Base-by-base conservation (phyloP, 345 rosid species). In the Boechera divaricarpa region DNA sequence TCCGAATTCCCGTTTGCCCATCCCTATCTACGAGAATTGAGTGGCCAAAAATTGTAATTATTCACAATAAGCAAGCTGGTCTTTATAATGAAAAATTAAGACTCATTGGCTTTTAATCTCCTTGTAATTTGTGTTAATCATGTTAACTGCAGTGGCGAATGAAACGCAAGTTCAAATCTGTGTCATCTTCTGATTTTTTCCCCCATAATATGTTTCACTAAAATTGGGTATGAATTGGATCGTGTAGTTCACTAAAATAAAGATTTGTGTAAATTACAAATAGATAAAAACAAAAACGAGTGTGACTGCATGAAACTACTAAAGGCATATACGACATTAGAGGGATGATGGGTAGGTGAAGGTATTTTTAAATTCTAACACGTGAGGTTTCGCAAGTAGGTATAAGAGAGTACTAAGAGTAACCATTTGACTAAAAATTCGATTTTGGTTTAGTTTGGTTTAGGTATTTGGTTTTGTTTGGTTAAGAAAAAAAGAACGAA, bases 311-410 rank as follows among this genome's bases (percentile, higher is more conserved):
- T 52, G 62, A 29, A 62, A 62, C 26, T 26, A 18, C 10, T 18
- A 24, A 49, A 26, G n/a, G 7, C 21, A 39, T 18, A 2, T 16
- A 12, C 26, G 52, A 26, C 31, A 5, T 31, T 15, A 33, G n/a
- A 57, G 44, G 51, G 59, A 24, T 52, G 24, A 16, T 48, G 6
- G 62, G 74, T 76, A 68, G 79, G 79, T 76, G 69, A 76, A 39
- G 33, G 63, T 57, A 5, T 60, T 60, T 35, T 36, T 36, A 38
- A 58, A 53, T 48, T 57, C 42, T 28, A 75, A 67, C 52, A 60
- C 74, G 69, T 76, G 79, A 57, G 60, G 44, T 56, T 65, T 67
- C 42, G 7, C 39, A 67, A 38, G 67, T 67, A 57, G 79, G 73
- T 75, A 42, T 10, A 62, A 59, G 16, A 0, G 41, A 18, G 24